Evolutionary conservation across 768 basidiomycete genomes (phyloP), one percentile per base, ranked within the genome.

Genomic region (Macrocybe gigantea): DNA sequence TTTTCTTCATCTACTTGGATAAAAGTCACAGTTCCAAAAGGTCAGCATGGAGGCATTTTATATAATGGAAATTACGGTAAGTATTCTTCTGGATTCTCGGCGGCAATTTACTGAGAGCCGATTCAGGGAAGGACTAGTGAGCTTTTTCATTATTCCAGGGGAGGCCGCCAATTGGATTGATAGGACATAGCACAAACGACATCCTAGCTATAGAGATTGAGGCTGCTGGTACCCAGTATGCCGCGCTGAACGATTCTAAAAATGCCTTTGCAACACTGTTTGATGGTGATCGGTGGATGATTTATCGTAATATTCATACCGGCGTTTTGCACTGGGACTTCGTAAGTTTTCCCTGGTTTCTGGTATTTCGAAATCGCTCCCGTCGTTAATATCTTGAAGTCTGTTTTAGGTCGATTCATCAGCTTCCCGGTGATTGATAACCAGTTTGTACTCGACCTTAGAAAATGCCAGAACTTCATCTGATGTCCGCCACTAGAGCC

Each of bases 21-120:
- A 55, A 51, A 7, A 48, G 37, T 38, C 34, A 13, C 29, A 3
- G 36, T 22, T 33, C n/a, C 13, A 33, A 31, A 41, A 73, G 72
- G 68, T 13, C 74, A 86, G 60, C 85, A 87, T 60, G 62, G 56
- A 13, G 84, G 84, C 13, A 68, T 85, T n/a, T 60, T 83, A 5
- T 86, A 85, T 57, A 83, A 81, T 43, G 85, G 85, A 36, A 86
- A 86, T 57, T 87, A 88, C 53, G 85, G 75, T 70, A 13, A 56
- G 68, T 59, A 5, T 12, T 32, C 4, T 4, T 34, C 15, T 9
- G 41, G 8, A 38, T 33, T 45, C 44, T 36, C 12, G 33, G 8
- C 29, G 45, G 14, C 15, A 39, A n/a, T 15, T 22, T 4, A 22
- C 22, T 22, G 22, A 22, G 2, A 22, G 22, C 22, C 22, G 22